Base-by-base conservation (phyloP, 2,329 filamentous ascomycete genomes). In the Ampelomyces quisqualis region DNA sequence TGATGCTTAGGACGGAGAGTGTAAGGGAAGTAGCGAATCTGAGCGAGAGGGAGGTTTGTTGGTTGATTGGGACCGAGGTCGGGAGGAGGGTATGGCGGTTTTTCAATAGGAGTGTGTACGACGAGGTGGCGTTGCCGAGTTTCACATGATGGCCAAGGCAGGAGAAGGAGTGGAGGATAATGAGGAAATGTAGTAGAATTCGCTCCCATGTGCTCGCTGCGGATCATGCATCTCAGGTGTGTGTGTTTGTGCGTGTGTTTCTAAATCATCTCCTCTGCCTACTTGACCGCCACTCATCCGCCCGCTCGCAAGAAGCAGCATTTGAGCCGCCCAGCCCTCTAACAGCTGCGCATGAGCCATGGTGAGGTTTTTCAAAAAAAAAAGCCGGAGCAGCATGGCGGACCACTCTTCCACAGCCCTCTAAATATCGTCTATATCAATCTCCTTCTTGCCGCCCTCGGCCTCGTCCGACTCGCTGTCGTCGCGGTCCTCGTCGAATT, bases 341-440 rank as follows among this genome's bases (percentile, higher is more conserved):
- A 47, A 51, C 47, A 43, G 49, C 50, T 49, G 45, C n/a, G 48
- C 35, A 39, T 33, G 39, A 40, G 44, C 48, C 37, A 34, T 40
- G 34, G 7, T 23, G n/a, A n/a, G n/a, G n/a, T n/a, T n/a, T n/a
- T n/a, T n/a, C n/a, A n/a, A n/a, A n/a, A n/a, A n/a, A n/a, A 30
- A 40, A 36, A 39, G 42, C 56, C 56, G 49, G 59, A 57, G 59
- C 62, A 64, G 63, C 64, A 67, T 67, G 64, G 64, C 64, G 64
- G 64, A 67, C 30, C 18, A 9, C 53, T 20, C n/a, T 36, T 26
- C 23, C 5, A 19, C 23, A 35, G 11, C 33, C 22, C 28, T 42
- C 69, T 64, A 96, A 71, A 97, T 95, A 72, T 96, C 90, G 76
- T 97, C 91, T 69, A 95, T 88, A 70, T 94, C 89, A 64, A 96